These are phyloP conservation scores for Stygiomarasmius scandens DNA, from an alignment of 1,284 basidiomycete species.

Conservation along the genomic window DNA sequence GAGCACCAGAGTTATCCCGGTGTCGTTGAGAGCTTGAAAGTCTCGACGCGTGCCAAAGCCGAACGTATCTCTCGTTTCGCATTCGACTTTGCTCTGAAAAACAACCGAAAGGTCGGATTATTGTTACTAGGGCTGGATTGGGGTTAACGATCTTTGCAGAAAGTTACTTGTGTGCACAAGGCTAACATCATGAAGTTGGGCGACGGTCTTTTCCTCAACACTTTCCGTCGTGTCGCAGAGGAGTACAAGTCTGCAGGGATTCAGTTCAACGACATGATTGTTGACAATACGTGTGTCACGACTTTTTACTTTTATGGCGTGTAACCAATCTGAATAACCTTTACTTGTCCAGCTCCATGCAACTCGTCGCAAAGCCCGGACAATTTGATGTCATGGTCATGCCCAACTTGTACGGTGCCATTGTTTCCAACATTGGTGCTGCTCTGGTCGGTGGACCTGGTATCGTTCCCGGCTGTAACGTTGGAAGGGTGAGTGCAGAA, in stretches of 20 bases:
- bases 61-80: slow-evolving; percentile 98
- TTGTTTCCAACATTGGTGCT: slow-evolving; percentile 98
- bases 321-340: too few relatives aligned
- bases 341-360: slow-evolving; percentile 78
- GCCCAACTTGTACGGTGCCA: slow-evolving; percentile 96
- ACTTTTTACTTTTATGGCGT: slow-evolving; percentile 10
- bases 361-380: slow-evolving; percentile 91
- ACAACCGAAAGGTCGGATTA: slow-evolving; percentile 86
- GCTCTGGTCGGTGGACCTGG: slow-evolving; percentile 98
- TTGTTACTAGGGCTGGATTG: not conserved
- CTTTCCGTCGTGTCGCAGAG: slow-evolving; percentile 95
- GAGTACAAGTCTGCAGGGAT: slow-evolving; percentile 95
- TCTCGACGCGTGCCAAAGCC: slow-evolving; percentile 93
- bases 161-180: slow-evolving; percentile 99
- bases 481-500: slow-evolving; percentile 74
- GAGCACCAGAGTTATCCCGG: slow-evolving; percentile 99
- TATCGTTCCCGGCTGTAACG: slow-evolving; percentile 97
- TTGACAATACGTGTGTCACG: slow-evolving; percentile 87
- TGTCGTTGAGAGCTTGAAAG: slow-evolving; percentile 98
- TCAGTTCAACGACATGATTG: slow-evolving; percentile 97
- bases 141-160: slow-evolving; percentile 49
- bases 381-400: slow-evolving; percentile 99
- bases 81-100: slow-evolving; percentile 99
- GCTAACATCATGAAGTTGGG: slow-evolving; percentile 99
- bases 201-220: slow-evolving; percentile 99